These are phyloP conservation scores for Zelonia costaricensis DNA, from an alignment of 208 protist species.

Conservation along the genomic window DNA sequence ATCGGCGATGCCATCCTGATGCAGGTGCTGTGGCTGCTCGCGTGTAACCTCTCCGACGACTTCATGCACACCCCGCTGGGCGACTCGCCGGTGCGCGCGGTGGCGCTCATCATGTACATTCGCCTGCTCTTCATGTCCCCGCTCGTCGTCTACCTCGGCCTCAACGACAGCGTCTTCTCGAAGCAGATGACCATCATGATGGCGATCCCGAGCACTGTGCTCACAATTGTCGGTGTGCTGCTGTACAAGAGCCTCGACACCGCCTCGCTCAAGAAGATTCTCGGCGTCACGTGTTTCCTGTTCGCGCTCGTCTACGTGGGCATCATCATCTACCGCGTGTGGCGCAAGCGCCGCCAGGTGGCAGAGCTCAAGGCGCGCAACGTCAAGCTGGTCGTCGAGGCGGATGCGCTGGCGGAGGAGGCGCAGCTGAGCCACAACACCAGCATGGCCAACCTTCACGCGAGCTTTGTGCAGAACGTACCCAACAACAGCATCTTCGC, in stretches of 20 bases:
- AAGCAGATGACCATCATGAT: constrained; percentile 57
- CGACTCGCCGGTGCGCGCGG: constrained; percentile 36
- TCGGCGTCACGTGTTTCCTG: constrained; percentile 45
- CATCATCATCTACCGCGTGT: constrained; percentile 37
- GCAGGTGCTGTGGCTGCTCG: constrained; percentile 52
- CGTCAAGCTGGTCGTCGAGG: constrained; percentile 42
- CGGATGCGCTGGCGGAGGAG: constrained; percentile 45
- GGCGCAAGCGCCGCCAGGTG: constrained; percentile 36
- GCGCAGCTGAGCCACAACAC: constrained; percentile 36
- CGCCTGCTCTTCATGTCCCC: constrained; percentile 57
- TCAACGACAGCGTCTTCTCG: constrained; percentile 60
- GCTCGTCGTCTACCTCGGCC: constrained; percentile 46
- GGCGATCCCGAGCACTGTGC: constrained; percentile 50
- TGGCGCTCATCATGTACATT: constrained; percentile 63
- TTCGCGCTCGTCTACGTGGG: constrained; percentile 44
- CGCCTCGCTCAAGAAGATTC: constrained; percentile 31
- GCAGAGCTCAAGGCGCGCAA: constrained; percentile 34
- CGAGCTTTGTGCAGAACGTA: constrained; percentile 43
- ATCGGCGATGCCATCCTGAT: constrained; percentile 68
- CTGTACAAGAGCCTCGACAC: constrained; percentile 33
- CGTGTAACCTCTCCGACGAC: constrained; percentile 17
- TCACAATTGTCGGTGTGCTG: constrained; percentile 45
- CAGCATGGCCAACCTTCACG: constrained; percentile 39
- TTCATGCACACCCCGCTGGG: constrained; percentile 48
- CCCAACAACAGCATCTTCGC: constrained; percentile 40